Percentiles rank a stretch among this genome's conserved stretches.
These are phyloP conservation scores for Zelonia costaricensis DNA, from an alignment of 208 protist genomes.

Conservation along the genomic window DNA sequence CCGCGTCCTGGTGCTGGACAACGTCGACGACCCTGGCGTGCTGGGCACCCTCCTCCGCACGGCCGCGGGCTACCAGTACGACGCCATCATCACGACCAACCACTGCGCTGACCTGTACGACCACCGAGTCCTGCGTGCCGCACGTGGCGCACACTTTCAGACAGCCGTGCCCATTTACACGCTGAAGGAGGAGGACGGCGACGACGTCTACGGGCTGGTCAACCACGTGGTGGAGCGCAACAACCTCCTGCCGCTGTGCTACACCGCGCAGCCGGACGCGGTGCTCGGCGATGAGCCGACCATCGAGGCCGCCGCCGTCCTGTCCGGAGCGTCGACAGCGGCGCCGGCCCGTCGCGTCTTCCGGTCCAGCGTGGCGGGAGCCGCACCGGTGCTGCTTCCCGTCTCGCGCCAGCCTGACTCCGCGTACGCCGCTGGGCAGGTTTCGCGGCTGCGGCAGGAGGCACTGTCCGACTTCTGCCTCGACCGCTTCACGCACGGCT, in stretches of 20 bases:
- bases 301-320: not conserved
- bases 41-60: slow-evolving; percentile 84
- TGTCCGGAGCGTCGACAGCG: no score
- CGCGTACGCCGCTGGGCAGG: slow-evolving; percentile 17
- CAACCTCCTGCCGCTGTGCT: slow-evolving; percentile 76
- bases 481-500: slow-evolving; percentile 36
- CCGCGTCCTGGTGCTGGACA: slow-evolving; percentile 90
- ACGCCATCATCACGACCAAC: slow-evolving; percentile 83
- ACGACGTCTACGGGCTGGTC: slow-evolving; percentile 85
- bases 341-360: slow-evolving; percentile 6
- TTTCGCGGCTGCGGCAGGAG: not conserved
- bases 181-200: slow-evolving; percentile 84
- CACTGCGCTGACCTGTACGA: slow-evolving; percentile 92
- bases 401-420: slow-evolving; percentile 8
- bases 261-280: slow-evolving; percentile 48
- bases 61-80: slow-evolving; percentile 85
- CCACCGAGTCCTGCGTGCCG: slow-evolving; percentile 82
- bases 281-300: not conserved
- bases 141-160: slow-evolving; percentile 89
- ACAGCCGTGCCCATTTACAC: slow-evolving; percentile 79
- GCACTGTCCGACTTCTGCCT: slow-evolving; percentile 59
- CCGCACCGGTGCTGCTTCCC: slow-evolving; percentile 30
- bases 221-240: slow-evolving; percentile 85
- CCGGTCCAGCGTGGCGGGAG: slow-evolving; percentile 41
- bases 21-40: slow-evolving; percentile 82